Evolutionary conservation across 371 early-diverging fungal species (phyloP), one percentile per base, ranked within the genome.

Genomic region (Mucor ambiguus): DNA sequence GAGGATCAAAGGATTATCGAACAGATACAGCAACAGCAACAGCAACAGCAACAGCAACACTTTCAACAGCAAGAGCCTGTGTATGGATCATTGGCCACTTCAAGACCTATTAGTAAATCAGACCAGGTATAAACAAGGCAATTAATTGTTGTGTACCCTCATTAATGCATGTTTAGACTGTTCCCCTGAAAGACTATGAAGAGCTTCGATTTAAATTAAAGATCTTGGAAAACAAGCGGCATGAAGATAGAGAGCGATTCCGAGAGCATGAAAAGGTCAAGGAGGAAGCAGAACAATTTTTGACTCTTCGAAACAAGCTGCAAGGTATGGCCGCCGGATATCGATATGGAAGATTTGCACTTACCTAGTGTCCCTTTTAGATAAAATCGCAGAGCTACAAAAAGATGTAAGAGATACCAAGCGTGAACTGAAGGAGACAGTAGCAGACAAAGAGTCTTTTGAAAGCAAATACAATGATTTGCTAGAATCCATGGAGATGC

Each of bases 151-250:
- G 30, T 56, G 56, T 28, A 28, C 52, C 52, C 52, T 52, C 28
- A 52, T 52, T 52, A 52, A 52, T 52, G 52, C 52, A 52, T 6
- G 5, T 4, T 56, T 56, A 56, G 56, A 56, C 56, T 56, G 49
- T 92, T 3, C 76, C 90, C 3, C 38, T 87, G 37, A 89, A 88
- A 71, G 92, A 95, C 37, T 85, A 87, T 61, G 95, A 95, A 65
- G 96, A 95, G 60, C 76, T 95, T 57, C 88, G 90, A 5, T 76
- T 92, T 44, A 93, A 92, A 72, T 75, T 95, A 22, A 86, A 85
- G 57, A 84, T 91, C 24, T 72, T 96, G 28, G 96, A 97, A 73
- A 74, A 79, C 22, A 93, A 93, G 74, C 90, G 95, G 5, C 83
- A 86, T 14, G 93, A 95, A 63, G 96, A 96, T 66, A 83, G 92